Evolutionary conservation across 306 rosid genomes (phyloP).

Genomic region (Rosa lucieae): DNA sequence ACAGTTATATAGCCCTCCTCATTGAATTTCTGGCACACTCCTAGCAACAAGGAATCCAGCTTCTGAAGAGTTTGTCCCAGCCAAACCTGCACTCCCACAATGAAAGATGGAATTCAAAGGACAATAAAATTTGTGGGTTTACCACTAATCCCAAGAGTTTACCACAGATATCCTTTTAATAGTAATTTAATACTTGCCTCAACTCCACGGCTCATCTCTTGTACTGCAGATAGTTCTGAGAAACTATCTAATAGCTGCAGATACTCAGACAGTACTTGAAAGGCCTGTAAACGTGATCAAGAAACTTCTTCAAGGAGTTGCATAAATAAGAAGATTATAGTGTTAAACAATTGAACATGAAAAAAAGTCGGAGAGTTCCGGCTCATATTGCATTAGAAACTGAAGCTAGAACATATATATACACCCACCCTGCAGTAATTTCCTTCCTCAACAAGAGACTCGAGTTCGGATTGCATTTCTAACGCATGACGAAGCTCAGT

Average conservation of each 20-base stretch:
- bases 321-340: constrained; percentile 21
- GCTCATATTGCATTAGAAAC: constrained; percentile 20
- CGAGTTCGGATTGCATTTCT: constrained; percentile 87
- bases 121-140: background rate
- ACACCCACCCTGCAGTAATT: constrained; percentile 84
- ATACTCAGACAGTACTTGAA: constrained; percentile 94
- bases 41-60: constrained; percentile 91
- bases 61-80: constrained; percentile 89
- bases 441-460: constrained; percentile 84
- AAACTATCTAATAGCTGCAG: constrained; percentile 88
- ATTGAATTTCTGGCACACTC: constrained; percentile 91
- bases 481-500: constrained; percentile 75
- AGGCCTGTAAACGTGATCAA: constrained; percentile 63
- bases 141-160: background rate
- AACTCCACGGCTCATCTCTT: constrained; percentile 90
- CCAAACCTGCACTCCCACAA: constrained; percentile 63
- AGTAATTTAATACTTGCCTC: constrained; percentile 63
- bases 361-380: constrained; percentile 1
- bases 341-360: constrained; percentile 7
- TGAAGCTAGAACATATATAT: constrained; percentile 29
- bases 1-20: constrained; percentile 83
- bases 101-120: constrained; percentile 4
- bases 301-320: constrained; percentile 15
- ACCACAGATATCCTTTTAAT: constrained; percentile 11
- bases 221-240: constrained; percentile 85